Percentiles rank a stretch among this genome's conserved stretches.
phyloP scores from a whole-genome alignment of 345 rosid genomes.

The Eucalyptus sp. region DNA sequence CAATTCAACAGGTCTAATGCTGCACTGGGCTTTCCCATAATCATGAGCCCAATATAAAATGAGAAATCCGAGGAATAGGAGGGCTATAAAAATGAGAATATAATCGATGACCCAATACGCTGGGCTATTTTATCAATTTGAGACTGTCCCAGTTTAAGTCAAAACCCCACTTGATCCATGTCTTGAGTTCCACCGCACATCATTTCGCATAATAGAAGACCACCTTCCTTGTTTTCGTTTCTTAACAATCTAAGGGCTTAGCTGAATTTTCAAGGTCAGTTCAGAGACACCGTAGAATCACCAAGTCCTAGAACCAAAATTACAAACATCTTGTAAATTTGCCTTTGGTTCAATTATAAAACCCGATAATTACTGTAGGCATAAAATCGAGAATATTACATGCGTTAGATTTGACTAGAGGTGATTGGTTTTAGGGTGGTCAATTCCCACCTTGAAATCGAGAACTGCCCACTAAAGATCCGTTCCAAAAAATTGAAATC shows the following conservation, averaged over 20 bases:
- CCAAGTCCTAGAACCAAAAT: neutral
- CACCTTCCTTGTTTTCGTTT: neutral
- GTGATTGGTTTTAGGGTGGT: too few relatives aligned
- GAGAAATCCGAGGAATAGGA: neutral
- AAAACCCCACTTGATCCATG: neutral
- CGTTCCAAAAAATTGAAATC: too few relatives aligned
- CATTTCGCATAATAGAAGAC: neutral
- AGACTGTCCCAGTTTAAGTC: neutral
- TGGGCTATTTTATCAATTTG: neutral
- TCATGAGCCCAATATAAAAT: neutral
- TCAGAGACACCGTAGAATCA: neutral
- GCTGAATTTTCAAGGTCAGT: neutral
- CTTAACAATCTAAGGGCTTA: neutral
- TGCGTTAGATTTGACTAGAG: neutral
- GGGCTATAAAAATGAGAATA: neutral
- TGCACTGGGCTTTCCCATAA: neutral
- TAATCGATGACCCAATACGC: neutral
- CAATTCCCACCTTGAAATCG: too few relatives aligned
- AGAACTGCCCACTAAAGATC: too few relatives aligned
- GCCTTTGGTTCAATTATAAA: neutral
- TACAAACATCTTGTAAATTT: neutral
- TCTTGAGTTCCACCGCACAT: neutral
- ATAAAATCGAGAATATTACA: neutral
- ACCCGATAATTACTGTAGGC: neutral
- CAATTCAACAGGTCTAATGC: neutral